These are phyloP conservation scores for Claviceps citrina DNA, from an alignment of 2,329 filamentous ascomycete species.

Conservation along the genomic window DNA sequence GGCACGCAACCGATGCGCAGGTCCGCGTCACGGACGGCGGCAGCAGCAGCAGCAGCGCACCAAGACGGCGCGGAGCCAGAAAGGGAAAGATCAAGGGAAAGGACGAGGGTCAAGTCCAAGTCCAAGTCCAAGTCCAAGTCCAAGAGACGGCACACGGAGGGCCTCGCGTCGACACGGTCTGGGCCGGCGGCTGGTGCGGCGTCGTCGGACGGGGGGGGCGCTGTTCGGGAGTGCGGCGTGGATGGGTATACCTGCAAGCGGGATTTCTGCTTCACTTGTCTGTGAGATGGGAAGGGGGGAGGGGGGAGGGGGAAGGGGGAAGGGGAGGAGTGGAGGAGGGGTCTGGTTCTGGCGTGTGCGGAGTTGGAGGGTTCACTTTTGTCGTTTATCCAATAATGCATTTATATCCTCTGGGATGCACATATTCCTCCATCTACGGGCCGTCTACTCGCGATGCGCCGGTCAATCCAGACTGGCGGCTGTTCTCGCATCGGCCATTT, in stretches of 20 bases:
- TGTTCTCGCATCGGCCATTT: too few relatives aligned
- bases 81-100: conserved; percentile 10
- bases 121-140: conserved; percentile 2
- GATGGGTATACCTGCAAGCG: conserved; percentile 39
- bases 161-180: conserved; percentile 10
- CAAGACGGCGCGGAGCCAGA: conserved; percentile 15
- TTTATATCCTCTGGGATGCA: too few relatives aligned
- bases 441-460: too few relatives aligned
- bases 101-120: conserved; percentile 1
- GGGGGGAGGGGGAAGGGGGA: too few relatives aligned
- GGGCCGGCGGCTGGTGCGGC: conserved; percentile 30
- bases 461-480: too few relatives aligned
- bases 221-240: conserved; percentile 34
- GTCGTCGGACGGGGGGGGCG: conserved; percentile 28
- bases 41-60: too few relatives aligned
- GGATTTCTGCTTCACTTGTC: conserved; percentile 45
- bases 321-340: too few relatives aligned
- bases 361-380: too few relatives aligned
- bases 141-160: conserved; percentile 5
- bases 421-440: too few relatives aligned
- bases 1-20: conserved; percentile 14
- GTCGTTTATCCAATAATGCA: too few relatives aligned
- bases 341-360: too few relatives aligned
- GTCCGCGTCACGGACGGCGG: conserved; percentile 15
- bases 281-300: too few relatives aligned